Evolutionary conservation across 2,329 filamentous ascomycete species (phyloP).

Genomic region (Cyanodermella asteris): DNA sequence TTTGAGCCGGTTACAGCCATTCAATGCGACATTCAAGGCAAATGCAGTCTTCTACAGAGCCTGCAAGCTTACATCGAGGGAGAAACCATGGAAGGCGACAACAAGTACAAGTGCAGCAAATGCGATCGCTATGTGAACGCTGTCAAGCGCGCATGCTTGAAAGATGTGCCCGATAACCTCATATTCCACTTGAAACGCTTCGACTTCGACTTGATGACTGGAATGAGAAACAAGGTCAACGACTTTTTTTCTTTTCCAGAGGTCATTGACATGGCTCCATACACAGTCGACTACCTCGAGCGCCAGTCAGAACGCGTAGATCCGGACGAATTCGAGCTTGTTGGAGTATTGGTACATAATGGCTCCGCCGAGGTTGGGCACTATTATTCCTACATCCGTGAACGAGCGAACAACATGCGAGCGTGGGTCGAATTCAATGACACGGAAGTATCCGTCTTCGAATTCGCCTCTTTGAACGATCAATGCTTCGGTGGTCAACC

Average conservation of each 20-base stretch:
- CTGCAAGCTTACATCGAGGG: constrained; percentile 88
- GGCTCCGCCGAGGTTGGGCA: constrained; percentile 87
- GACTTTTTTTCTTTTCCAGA: constrained; percentile 78
- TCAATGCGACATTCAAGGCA: constrained; percentile 90
- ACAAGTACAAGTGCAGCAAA: constrained; percentile 91
- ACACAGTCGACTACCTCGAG: constrained; percentile 68
- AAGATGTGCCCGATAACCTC: constrained; percentile 77
- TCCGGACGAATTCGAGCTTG: constrained; percentile 71
- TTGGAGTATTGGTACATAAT: constrained; percentile 84
- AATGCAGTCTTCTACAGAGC: constrained; percentile 62
- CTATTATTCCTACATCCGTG: constrained; percentile 88
- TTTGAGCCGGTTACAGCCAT: constrained; percentile 85
- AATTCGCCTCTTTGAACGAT: constrained; percentile 47
- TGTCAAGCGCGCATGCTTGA: constrained; percentile 77
- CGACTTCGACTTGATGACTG: constrained; percentile 33
- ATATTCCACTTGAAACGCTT: constrained; percentile 73
- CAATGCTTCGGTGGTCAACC: constrained; percentile 58
- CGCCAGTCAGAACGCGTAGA: constrained; percentile 31
- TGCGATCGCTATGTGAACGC: constrained; percentile 82
- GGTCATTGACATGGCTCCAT: constrained; percentile 67
- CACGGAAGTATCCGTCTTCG: constrained; percentile 55
- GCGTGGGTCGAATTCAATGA: constrained; percentile 92
- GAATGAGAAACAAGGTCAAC: constrained; percentile 81
- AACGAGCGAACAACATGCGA: constrained; percentile 36
- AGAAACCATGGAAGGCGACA: constrained; percentile 91